Base-by-base conservation (phyloP, 2,329 filamentous ascomycete species). In the Aspergillus piperis region DNA sequence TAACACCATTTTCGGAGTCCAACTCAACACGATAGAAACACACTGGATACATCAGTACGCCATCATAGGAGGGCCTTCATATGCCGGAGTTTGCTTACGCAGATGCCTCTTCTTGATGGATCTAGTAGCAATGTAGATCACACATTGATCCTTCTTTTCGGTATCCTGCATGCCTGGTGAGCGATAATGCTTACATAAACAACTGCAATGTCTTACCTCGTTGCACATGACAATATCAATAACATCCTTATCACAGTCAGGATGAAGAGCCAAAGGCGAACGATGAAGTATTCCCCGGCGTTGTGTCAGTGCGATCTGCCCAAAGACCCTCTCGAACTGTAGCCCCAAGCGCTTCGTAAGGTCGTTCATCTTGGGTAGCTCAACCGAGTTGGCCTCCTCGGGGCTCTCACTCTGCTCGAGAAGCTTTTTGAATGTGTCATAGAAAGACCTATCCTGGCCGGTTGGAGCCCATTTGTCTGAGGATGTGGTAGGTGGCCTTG, bases 241-340 rank as follows among this genome's bases (percentile, higher is more conserved):
- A 25, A 74, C 69, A 5, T 64, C 63, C 8, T 69, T 66, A 39
- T 74, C 72, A 36, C 75, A 71, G 8, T 76, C 72, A 5, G 75
- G 60, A 71, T 84, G 70, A 66, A 84, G 66, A 78, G 79, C 64
- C 70, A 84, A 63, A 3, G 83, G 77, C 32, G 82, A 81, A 3
- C 88, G 88, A 66, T 91, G 88, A 5, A 88, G 79, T 10, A 92
- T 88, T 58, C 86, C 88, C 57, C 88, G 80, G 68, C 86, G 82
- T 75, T 92, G 84, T 6, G 88, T 85, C 74, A 89, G 85, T 63
- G 91, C 87, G 71, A 92, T 87, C 60, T 87, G 81, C 57, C 84
- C 75, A 68, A 92, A 90, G 2, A 91, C 82, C 7, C 75, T 75
- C n/a, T 81, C 81, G 8, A 87, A 85, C 68, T 87, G 86, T 3